Evolutionary conservation across 2,329 filamentous ascomycete species (phyloP).

Genomic region (Xylariales sp.): DNA sequence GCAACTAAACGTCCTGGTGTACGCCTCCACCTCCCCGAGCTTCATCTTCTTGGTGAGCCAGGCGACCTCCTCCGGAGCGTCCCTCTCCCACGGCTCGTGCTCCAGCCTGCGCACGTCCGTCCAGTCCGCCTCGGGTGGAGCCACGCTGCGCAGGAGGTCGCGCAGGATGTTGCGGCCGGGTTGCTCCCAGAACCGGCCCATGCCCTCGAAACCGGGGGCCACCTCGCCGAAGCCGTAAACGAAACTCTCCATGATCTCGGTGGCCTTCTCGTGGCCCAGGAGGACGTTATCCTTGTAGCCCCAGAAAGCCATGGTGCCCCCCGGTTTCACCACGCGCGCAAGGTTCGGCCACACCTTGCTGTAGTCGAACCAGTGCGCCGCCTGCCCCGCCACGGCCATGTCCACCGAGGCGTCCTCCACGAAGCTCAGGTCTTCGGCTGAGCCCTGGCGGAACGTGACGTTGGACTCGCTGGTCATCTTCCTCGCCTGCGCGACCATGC

Average conservation of each 20-base stretch:
- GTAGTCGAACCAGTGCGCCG: slow-evolving; percentile 66
- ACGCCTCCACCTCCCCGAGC: slow-evolving; percentile 56
- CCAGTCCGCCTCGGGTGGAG: slow-evolving; percentile 49
- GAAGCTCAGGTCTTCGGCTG: slow-evolving; percentile 50
- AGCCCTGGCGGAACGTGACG: slow-evolving; percentile 43
- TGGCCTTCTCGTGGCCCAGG: slow-evolving; percentile 46
- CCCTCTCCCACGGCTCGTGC: slow-evolving; percentile 49
- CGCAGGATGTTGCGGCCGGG: slow-evolving; percentile 53
- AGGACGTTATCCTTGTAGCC: slow-evolving; percentile 63
- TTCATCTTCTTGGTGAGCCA: slow-evolving; percentile 52
- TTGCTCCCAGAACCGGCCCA: slow-evolving; percentile 59
- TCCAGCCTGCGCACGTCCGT: slow-evolving; percentile 45
- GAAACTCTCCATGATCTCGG: slow-evolving; percentile 48
- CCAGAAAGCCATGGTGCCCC: slow-evolving; percentile 61
- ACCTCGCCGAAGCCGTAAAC: slow-evolving; percentile 47
- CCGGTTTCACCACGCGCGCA: slow-evolving; percentile 44
- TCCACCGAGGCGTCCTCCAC: slow-evolving; percentile 47
- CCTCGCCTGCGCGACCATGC: slow-evolving; percentile 51
- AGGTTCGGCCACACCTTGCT: slow-evolving; percentile 50
- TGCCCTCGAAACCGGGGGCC: slow-evolving; percentile 36
- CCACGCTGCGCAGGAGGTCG: slow-evolving; percentile 44
- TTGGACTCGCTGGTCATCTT: slow-evolving; percentile 35
- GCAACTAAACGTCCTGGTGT: slow-evolving; percentile 56
- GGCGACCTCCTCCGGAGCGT: slow-evolving; percentile 29
- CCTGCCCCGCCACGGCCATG: slow-evolving; percentile 46